Conservation (phyloP, 176 grass and related monocot genomes). For the Zizania latifolia region DNA sequence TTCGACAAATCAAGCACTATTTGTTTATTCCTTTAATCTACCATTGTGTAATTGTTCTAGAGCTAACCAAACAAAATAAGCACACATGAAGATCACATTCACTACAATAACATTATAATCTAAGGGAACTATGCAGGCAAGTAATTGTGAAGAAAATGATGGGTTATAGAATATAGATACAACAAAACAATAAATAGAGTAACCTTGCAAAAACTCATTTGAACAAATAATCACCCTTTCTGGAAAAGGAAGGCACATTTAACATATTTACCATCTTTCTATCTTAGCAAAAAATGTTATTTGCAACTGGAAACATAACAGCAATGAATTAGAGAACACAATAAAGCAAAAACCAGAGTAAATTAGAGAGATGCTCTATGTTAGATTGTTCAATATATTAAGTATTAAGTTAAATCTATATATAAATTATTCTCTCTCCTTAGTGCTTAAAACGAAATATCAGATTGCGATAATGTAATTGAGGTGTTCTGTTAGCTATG, state of each 20-base stretch:
- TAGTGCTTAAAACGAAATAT: conserved; percentile 6
- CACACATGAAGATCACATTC: too few relatives aligned
- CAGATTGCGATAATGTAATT: not conserved
- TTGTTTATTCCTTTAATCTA: not conserved
- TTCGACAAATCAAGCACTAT: conserved; percentile 18
- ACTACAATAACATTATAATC: not conserved
- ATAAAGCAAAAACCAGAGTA: not conserved
- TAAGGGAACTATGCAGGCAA: not conserved
- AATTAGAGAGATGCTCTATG: not conserved
- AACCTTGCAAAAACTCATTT: not conserved
- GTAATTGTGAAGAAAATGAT: not conserved
- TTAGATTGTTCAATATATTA: conserved; percentile 7
- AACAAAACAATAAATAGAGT: not conserved
- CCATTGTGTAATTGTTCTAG: too few relatives aligned
- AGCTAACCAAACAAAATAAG: conserved; percentile 5
- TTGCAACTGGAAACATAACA: not conserved
- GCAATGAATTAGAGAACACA: not conserved
- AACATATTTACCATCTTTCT: not conserved
- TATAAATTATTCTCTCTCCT: not conserved
- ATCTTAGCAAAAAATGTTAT: not conserved
- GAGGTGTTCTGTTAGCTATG: not conserved
- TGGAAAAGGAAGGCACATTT: not conserved
- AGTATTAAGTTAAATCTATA: not conserved
- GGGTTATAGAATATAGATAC: conserved; percentile 10
- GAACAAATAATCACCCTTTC: not conserved